phyloP scores from a whole-genome alignment of 2,329 filamentous ascomycete species.

The Lasiodiplodia hormozganensis region DNA sequence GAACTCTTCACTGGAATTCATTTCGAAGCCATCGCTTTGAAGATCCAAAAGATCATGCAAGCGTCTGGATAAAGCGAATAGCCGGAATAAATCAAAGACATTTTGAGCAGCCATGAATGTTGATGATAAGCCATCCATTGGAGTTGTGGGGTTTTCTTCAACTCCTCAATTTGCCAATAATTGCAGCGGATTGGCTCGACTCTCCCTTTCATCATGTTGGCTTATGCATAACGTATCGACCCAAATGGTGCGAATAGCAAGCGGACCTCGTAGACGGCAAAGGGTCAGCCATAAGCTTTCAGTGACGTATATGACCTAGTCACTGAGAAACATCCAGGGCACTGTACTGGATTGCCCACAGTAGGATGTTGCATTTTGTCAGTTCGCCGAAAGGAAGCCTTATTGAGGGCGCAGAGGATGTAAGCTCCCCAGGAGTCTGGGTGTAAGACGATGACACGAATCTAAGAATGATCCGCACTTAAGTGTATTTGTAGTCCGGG shows the following conservation, averaged over 20 bases:
- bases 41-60: background rate
- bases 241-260: background rate
- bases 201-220: background rate
- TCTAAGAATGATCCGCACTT: background rate
- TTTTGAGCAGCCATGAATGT: background rate
- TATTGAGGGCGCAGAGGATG: background rate
- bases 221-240: background rate
- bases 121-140: background rate
- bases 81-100: background rate
- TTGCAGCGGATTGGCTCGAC: background rate
- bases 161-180: background rate
- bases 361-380: background rate
- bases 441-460: background rate
- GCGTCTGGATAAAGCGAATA: background rate
- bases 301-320: background rate
- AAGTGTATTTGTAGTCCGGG: background rate
- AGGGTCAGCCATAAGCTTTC: background rate
- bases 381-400: background rate
- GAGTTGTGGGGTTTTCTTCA: background rate
- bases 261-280: background rate
- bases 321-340: background rate
- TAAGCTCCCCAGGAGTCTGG: background rate
- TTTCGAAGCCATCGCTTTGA: background rate
- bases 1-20: background rate
- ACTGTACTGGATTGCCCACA: background rate